Evolutionary conservation across 2,329 filamentous ascomycete species (phyloP), one percentile per base, ranked within the genome.

Genomic region (Sclerotinia nivalis): DNA sequence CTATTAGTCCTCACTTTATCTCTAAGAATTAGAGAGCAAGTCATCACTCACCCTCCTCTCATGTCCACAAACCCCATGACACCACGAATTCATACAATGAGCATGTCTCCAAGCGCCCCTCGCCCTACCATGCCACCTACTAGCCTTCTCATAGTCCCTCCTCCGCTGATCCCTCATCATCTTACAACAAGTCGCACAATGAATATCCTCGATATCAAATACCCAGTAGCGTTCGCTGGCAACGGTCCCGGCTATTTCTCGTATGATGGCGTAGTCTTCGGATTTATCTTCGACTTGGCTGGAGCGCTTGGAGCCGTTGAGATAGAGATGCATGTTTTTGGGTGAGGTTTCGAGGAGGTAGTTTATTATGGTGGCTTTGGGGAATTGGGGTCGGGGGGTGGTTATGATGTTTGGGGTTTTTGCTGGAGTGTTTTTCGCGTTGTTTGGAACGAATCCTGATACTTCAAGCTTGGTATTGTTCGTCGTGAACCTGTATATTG

Each of bases 201-300:
- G 45, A 5, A 69, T n/a, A 69, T 71, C 58, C 18, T 71, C 70
- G 28, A 69, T 65, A 28, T 61, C 50, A 18, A 71, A 69, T 1
- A 58, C 61, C 66, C 66, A 71, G 15, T 50, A 69, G 4, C 52
- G 28, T 1, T 47, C 40, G n/a, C n/a, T 8, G 2, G 45, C 43
- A 9, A 18, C 15, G 6, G 40, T 43, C 15, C 50, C 20, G 2
- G 56, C 47, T 22, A 65, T 43, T 2, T 25, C 40, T 3, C 28
- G 49, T 22, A 69, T 50, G 2, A 47, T 43, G 2, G 50, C 40
- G 25, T 65, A 69, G 15, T 69, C 67, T 25, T 55, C 59, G 6
- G 67, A 69, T 1, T 31, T 28, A 9, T 69, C 67, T 3, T 37
- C 58, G 3, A 69, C 47, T 25, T 69, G 67, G 4, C 58, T 65